Evolutionary conservation across 73 alveolate genomes (phyloP).

Genomic region (Tetrahymena borealis): DNA sequence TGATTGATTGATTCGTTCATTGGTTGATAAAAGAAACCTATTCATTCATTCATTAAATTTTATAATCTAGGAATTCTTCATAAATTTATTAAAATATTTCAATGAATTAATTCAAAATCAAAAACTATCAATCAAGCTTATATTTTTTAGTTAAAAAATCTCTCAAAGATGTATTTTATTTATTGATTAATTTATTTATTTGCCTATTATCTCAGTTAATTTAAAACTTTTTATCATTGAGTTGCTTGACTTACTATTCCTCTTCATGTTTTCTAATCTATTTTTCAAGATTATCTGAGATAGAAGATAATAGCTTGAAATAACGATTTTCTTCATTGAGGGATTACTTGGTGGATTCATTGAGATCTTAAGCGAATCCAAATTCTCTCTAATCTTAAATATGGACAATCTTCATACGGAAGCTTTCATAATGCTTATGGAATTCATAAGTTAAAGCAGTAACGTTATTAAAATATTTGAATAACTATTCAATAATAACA

Average conservation of each 20-base stretch:
- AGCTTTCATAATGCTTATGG: not conserved
- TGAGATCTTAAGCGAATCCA: not conserved
- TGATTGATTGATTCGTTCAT: no score
- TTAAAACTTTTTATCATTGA: not conserved
- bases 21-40: no score
- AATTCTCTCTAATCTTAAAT: not conserved
- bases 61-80: no score
- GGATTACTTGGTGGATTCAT: not conserved
- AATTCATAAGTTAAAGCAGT: not conserved
- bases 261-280: not conserved
- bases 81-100: no score
- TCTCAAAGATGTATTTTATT: no score
- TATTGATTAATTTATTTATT: not conserved
- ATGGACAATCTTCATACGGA: not conserved
- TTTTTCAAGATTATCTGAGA: not conserved
- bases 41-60: no score
- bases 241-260: not conserved
- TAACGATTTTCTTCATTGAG: not conserved
- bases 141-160: no score
- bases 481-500: not conserved
- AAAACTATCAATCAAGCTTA: no score
- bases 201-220: not conserved
- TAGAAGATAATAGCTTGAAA: not conserved
- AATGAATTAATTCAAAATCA: no score
- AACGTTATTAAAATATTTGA: not conserved